Conservation (phyloP, 768 basidiomycete species). For the Harrya chromipes region DNA sequence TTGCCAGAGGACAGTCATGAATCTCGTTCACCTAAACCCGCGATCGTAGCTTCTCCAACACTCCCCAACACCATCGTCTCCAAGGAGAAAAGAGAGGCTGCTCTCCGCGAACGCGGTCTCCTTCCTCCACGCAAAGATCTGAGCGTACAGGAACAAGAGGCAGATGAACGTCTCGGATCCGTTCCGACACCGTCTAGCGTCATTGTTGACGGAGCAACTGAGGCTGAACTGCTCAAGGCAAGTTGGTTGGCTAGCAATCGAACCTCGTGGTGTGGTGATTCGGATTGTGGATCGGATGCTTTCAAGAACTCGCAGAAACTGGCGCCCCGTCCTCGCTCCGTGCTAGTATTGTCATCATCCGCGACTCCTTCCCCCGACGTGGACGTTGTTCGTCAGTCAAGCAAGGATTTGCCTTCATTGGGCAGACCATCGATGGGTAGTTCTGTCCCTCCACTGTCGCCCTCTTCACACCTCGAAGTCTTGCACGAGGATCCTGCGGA, state of each 20-base stretch:
- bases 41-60: slow-evolving; percentile 4
- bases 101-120: slow-evolving; percentile 58
- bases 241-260: slow-evolving; percentile 49
- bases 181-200: slow-evolving; percentile 30
- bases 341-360: background rate
- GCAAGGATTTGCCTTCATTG: slow-evolving; percentile 12
- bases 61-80: slow-evolving; percentile 26
- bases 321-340: background rate
- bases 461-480: slow-evolving; percentile 26
- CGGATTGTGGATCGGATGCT: slow-evolving; percentile 5
- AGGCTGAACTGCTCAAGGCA: slow-evolving; percentile 51
- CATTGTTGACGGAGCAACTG: slow-evolving; percentile 31
- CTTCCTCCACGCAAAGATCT: slow-evolving; percentile 43
- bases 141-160: slow-evolving; percentile 39
- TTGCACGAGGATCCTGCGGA: slow-evolving; percentile 29
- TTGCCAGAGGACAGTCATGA: background rate
- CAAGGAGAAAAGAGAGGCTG: slow-evolving; percentile 40
- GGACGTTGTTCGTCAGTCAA: slow-evolving; percentile 1
- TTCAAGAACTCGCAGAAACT: slow-evolving; percentile 1
- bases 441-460: slow-evolving; percentile 22
- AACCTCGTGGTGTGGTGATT: slow-evolving; percentile 23
- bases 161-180: slow-evolving; percentile 40
- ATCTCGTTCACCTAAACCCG: slow-evolving; percentile 4
- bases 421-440: slow-evolving; percentile 25
- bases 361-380: slow-evolving; percentile 1